Evolutionary conservation across 1,284 basidiomycete genomes (phyloP), one percentile per base, ranked within the genome.

Genomic region (Rhodotorula glutinis): DNA sequence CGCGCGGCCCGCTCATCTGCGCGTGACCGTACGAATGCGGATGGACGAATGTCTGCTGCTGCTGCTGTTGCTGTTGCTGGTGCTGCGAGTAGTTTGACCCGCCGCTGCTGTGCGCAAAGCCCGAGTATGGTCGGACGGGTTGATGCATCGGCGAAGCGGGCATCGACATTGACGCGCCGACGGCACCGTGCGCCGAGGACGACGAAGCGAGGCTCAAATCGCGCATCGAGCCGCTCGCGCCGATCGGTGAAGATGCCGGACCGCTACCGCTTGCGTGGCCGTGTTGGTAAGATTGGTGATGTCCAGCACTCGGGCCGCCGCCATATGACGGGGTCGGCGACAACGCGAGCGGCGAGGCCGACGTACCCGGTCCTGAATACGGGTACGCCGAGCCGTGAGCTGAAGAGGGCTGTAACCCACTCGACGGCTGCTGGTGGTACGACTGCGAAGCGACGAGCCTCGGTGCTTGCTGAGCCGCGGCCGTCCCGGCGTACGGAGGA

Each of bases 351-450:
- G 49, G 27, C 25, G 49, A 51, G 56, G 23, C 33, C 29, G 41
- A 17, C 40, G 29, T 17, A 13, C 44, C 30, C 14, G 25, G 25
- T 29, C 23, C 29, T 16, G 59, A 60, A 25, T 59, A 47, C 23
- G 33, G 27, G 30, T 53, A 41, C 40, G 59, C 33, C 43, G 53
- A 43, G n/a, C 27, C 40, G 51, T 60, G 58, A 21, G 21, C 43
- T 29, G 29, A 30, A n/a, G 17, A 4, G 17, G 43, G 21, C 14
- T 44, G 43, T 16, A 21, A 16, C 8, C 21, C 17, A 5, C 43
- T 16, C 43, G 33, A 14, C 3, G n/a, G 21, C 7, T 60, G 47
- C 38, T n/a, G 25, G n/a, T 51, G 57, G 27, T 51, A 29, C 16
- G 56, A 53, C 54, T 43, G 27, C 27, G 51, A 29, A 10, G 9